These are phyloP conservation scores for Somion occarium DNA, from an alignment of 1,284 basidiomycete genomes.

Conservation along the genomic window DNA sequence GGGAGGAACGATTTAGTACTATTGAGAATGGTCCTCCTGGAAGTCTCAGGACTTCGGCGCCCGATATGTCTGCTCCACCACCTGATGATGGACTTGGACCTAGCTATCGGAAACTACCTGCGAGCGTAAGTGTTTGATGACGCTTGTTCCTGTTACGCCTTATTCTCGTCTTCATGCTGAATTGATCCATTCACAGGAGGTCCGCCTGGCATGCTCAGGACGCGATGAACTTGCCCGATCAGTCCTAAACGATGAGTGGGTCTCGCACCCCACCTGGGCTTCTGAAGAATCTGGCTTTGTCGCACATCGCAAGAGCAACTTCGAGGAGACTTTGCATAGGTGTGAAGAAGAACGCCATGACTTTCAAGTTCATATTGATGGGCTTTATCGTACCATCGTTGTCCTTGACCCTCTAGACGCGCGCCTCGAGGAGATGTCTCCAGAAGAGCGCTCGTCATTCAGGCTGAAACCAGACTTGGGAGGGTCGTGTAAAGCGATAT, in stretches of 20 bases:
- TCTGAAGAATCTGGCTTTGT: slow-evolving; percentile 95
- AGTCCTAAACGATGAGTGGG: slow-evolving; percentile 95
- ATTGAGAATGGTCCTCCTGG: slow-evolving; percentile 75
- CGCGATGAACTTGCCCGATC: slow-evolving; percentile 95
- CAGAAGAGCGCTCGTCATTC: slow-evolving; percentile 83
- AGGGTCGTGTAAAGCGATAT: slow-evolving; percentile 83
- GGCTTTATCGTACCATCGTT: slow-evolving; percentile 87
- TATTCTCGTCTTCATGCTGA: background rate
- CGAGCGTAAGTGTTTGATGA: slow-evolving; percentile 67
- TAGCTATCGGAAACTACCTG: slow-evolving; percentile 89
- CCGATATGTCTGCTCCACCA: slow-evolving; percentile 65
- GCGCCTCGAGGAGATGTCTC: slow-evolving; percentile 86
- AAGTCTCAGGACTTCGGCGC: slow-evolving; percentile 64
- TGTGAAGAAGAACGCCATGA: slow-evolving; percentile 98
- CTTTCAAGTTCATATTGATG: slow-evolving; percentile 96
- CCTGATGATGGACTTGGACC: slow-evolving; percentile 77
- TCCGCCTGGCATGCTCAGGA: slow-evolving; percentile 87
- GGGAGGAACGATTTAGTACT: slow-evolving; percentile 64
- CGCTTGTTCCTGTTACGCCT: too few relatives aligned
- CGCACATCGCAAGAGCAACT: slow-evolving; percentile 95
- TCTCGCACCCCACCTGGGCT: slow-evolving; percentile 97
- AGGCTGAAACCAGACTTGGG: slow-evolving; percentile 88
- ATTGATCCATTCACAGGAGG: slow-evolving; percentile 53
- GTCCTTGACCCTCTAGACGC: slow-evolving; percentile 87
- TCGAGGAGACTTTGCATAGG: slow-evolving; percentile 94